Conservation (phyloP, 208 protist genomes). For the Strigomonas culicis region DNA sequence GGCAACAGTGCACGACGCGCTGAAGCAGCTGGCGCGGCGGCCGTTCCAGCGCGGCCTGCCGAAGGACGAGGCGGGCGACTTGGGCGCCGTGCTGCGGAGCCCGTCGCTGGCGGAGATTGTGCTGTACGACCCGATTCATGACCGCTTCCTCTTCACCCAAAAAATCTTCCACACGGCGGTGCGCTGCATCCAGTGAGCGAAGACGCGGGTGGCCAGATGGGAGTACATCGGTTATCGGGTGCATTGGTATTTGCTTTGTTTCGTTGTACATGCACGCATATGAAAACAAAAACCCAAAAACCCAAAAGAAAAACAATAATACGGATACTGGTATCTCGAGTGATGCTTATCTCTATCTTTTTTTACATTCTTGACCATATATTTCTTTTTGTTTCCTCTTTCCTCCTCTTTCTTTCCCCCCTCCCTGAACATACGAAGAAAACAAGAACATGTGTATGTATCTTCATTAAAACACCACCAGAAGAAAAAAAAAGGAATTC, state of each 20-base stretch:
- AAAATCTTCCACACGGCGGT: slow-evolving; percentile 80
- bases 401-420: not conserved
- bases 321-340: not conserved
- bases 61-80: slow-evolving; percentile 38
- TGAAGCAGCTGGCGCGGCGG: slow-evolving; percentile 49
- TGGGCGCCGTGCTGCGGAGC: slow-evolving; percentile 40
- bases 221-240: not conserved
- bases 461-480: not conserved
- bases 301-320: slow-evolving; percentile 4
- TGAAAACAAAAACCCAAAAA: not conserved
- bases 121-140: slow-evolving; percentile 73
- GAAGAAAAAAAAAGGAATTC: not conserved
- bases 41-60: slow-evolving; percentile 43
- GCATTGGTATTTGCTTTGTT: not conserved
- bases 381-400: not conserved
- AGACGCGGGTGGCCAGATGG: not conserved
- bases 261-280: not conserved
- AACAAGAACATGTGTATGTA: not conserved
- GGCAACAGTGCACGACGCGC: slow-evolving; percentile 28
- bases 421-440: not conserved
- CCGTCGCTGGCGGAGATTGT: slow-evolving; percentile 63
- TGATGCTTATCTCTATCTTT: not conserved
- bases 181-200: slow-evolving; percentile 25
- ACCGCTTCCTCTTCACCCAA: slow-evolving; percentile 73
- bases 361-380: not conserved